Base-by-base conservation (phyloP, 192 early-diverging fungal genomes). In the Ramicandelaber brevisporus region DNA sequence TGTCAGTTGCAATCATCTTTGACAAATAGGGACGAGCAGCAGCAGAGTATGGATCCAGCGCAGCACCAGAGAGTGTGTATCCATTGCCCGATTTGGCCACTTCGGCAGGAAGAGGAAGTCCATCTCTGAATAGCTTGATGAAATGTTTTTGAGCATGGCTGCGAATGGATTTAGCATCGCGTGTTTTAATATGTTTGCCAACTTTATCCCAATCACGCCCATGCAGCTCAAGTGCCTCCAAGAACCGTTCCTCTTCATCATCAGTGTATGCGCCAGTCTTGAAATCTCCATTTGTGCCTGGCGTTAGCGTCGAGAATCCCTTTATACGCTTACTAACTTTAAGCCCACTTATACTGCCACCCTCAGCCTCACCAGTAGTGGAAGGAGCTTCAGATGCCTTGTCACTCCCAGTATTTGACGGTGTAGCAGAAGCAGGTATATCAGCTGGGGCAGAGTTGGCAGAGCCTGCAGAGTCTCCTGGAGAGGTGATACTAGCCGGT, bases 101-200 rank as follows among this genome's bases (percentile, higher is more conserved):
- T 50, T 79, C 87, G 30, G 47, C 56, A n/a, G 85, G 85, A 25
- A 89, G 47, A 20, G 76, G 76, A 24, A 76, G 42, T 12, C 52
- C 66, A 36, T 82, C 85, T 17, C 84, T 46, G 45, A 63, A 89
- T 41, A 89, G 48, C 43, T 82, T 80, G 48, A 86, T 86, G 37
- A 89, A 82, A 43, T 83, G 72, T 44, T 85, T 86, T 55, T 86
- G 82, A 20, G 81, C 80, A 40, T 85, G 85, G 32, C 73, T 76
- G 33, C 81, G 57, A 33, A 89, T 76, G 10, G 78, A 78, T 41
- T 81, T 75, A 26, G 69, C 26, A 34, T 83, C 75, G 22, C 85
- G 55, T 5, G 82, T 89, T 16, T 33, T 59, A 9, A 89, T 69
- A 31, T 81, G 63, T 14, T 59, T 47, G 8, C 68, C 61, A 14